Evolutionary conservation across 352 stramenopile species (phyloP).

Genomic region (Globisporangium yorkense): DNA sequence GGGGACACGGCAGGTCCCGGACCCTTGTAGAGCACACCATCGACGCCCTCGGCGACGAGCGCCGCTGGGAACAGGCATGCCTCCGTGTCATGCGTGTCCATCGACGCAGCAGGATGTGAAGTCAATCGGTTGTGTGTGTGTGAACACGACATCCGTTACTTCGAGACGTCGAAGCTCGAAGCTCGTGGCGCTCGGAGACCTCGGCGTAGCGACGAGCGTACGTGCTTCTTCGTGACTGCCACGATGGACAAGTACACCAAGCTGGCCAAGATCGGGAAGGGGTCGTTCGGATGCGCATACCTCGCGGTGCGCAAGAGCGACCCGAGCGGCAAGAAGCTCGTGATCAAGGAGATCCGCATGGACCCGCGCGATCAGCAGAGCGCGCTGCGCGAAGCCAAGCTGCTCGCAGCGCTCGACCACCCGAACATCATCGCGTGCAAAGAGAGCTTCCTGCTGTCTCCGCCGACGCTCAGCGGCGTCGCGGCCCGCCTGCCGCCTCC

Average conservation of each 20-base stretch:
- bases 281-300: conserved; percentile 65
- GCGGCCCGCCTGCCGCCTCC: not conserved
- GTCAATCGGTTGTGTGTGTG: not conserved
- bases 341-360: conserved; percentile 75
- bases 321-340: conserved; percentile 33
- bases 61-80: conserved; percentile 19
- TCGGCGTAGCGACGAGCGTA: too few relatives aligned
- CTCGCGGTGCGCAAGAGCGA: conserved; percentile 44
- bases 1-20: conserved; percentile 1
- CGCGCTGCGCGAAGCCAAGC: conserved; percentile 55
- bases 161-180: not conserved
- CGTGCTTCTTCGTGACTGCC: too few relatives aligned
- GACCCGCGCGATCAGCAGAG: conserved; percentile 55
- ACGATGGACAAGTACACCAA: conserved; percentile 83
- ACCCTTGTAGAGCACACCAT: conserved; percentile 48
- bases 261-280: conserved; percentile 68
- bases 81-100: not conserved
- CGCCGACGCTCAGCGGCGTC: conserved; percentile 3
- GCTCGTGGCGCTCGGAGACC: not conserved
- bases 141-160: not conserved
- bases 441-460: conserved; percentile 57
- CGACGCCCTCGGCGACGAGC: conserved; percentile 22
- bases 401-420: conserved; percentile 69
- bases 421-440: conserved; percentile 82
- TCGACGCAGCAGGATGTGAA: not conserved